A percentile compares a stretch with the other conserved stretches of the same genome.
These are phyloP conservation scores for Cercospora sp. DNA, from an alignment of 2,329 filamentous ascomycete genomes.

Conservation along the genomic window DNA sequence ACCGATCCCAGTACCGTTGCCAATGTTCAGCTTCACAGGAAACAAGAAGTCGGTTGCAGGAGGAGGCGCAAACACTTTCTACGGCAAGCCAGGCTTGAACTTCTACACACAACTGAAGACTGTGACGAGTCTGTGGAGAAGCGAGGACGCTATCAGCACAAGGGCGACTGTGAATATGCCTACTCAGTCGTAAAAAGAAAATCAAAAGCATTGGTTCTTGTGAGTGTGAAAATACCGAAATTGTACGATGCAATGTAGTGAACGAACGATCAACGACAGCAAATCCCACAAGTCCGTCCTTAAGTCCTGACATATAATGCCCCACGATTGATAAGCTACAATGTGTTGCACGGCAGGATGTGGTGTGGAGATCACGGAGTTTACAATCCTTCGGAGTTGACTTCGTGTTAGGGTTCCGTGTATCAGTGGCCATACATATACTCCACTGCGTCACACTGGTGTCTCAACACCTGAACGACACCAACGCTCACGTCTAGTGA, in stretches of 20 bases:
- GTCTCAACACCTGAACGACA: background rate
- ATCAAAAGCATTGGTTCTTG: background rate
- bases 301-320: background rate
- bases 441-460: background rate
- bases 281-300: slow-evolving; percentile 35
- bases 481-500: background rate
- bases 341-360: background rate
- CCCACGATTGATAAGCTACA: background rate
- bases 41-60: slow-evolving; percentile 88
- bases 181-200: slow-evolving; percentile 50
- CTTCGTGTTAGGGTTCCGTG: background rate
- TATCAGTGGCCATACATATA: background rate
- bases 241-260: slow-evolving; percentile 23
- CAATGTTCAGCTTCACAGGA: slow-evolving; percentile 52
- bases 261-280: background rate
- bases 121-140: slow-evolving; percentile 87
- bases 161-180: slow-evolving; percentile 92
- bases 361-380: background rate
- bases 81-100: slow-evolving; percentile 85
- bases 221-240: background rate
- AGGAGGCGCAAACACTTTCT: slow-evolving; percentile 90
- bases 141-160: slow-evolving; percentile 77
- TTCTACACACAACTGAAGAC: slow-evolving; percentile 99
- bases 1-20: slow-evolving; percentile 63
- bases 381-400: background rate